Percentiles rank a stretch among this genome's conserved stretches.
phyloP scores from a whole-genome alignment of 2,329 filamentous ascomycete species.

The Podosphaera fusca region DNA sequence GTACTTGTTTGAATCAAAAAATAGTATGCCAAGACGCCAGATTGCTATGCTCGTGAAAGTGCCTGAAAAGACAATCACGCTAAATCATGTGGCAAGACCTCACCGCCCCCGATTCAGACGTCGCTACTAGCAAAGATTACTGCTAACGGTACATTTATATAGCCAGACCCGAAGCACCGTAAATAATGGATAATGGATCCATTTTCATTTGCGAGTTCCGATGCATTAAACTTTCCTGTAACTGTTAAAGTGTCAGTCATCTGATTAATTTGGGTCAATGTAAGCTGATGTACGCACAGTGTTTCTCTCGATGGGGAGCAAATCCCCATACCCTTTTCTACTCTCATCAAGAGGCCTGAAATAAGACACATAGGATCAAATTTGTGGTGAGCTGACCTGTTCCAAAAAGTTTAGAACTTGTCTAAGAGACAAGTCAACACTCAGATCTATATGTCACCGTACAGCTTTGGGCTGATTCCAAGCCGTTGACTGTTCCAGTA shows the following conservation, averaged over 20 bases:
- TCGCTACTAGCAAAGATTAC: no score
- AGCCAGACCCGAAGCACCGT: neutral
- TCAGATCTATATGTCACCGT: constrained; percentile 86
- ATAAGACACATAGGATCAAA: constrained; percentile 76
- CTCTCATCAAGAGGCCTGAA: constrained; percentile 53
- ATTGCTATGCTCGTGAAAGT: no score
- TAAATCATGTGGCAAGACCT: no score
- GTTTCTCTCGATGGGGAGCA: constrained; percentile 60
- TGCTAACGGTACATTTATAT: no score
- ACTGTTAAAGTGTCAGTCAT: constrained; percentile 35
- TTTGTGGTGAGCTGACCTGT: constrained; percentile 31
- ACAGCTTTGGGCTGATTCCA: constrained; percentile 89
- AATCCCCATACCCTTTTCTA: constrained; percentile 51
- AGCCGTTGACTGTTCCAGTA: constrained; percentile 73
- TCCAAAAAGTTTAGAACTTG: neutral
- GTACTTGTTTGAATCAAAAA: no score
- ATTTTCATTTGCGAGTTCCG: constrained; percentile 84
- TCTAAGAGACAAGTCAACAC: constrained; percentile 29
- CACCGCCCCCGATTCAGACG: no score
- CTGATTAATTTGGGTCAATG: neutral
- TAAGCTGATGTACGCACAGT: constrained; percentile 22
- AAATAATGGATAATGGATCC: constrained; percentile 46
- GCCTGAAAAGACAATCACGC: no score
- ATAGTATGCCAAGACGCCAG: no score
- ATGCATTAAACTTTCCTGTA: constrained; percentile 53